These are phyloP conservation scores for Leptodontidium sp. DNA, from an alignment of 2,329 filamentous ascomycete species.

Conservation along the genomic window DNA sequence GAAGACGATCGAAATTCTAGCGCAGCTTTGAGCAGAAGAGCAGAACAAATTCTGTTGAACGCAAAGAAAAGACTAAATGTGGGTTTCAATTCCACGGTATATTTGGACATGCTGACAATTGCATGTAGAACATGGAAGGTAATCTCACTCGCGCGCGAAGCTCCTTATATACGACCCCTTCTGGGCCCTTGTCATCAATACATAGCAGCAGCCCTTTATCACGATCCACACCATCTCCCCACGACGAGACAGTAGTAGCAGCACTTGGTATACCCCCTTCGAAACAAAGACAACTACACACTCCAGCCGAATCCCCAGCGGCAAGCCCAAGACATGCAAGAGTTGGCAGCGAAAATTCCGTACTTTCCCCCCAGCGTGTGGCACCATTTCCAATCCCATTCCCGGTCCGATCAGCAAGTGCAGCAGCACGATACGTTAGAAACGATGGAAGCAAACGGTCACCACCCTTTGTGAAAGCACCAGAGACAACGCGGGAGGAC, in stretches of 20 bases:
- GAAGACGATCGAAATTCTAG: slow-evolving; percentile 74
- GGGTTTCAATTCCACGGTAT: slow-evolving; percentile 49
- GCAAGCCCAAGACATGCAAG: slow-evolving; percentile 61
- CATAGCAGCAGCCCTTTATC: slow-evolving; percentile 49
- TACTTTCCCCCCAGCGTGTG: slow-evolving; percentile 55
- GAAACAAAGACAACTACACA: slow-evolving; percentile 40
- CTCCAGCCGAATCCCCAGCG: slow-evolving; percentile 39
- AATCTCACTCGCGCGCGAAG: slow-evolving; percentile 83
- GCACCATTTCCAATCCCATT: slow-evolving; percentile 56
- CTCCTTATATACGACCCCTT: slow-evolving; percentile 64
- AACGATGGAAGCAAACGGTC: slow-evolving; percentile 36
- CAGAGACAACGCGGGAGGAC: slow-evolving; percentile 30
- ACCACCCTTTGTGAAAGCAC: slow-evolving; percentile 27
- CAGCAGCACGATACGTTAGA: slow-evolving; percentile 59
- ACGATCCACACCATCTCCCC: slow-evolving; percentile 45
- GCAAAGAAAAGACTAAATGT: slow-evolving; percentile 90
- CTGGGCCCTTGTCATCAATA: slow-evolving; percentile 56
- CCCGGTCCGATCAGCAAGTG: slow-evolving; percentile 69
- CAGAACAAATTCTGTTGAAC: slow-evolving; percentile 90
- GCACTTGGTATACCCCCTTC: slow-evolving; percentile 37
- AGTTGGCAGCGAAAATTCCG: slow-evolving; percentile 67
- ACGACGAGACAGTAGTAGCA: slow-evolving; percentile 33
- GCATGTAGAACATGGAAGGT: slow-evolving; percentile 84
- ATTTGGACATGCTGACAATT: slow-evolving; percentile 30
- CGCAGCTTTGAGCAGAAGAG: slow-evolving; percentile 78